Conservation (phyloP, 495 filamentous ascomycete species). For the Thermothielavioides terrestris region DNA sequence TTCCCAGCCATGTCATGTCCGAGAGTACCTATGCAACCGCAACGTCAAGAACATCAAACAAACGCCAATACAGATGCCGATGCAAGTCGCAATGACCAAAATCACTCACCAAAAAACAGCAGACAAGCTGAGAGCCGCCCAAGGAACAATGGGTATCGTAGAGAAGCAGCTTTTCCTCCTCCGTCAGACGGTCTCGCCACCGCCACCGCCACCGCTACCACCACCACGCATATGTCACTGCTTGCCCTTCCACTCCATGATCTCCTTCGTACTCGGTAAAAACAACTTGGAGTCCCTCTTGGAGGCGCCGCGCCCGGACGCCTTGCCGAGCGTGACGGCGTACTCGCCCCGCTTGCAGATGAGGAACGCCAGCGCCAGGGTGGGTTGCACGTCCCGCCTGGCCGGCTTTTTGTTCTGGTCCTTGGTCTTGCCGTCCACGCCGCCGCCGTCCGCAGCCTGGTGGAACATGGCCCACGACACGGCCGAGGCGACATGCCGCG, state of each 20-base stretch:
- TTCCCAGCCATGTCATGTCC: too few species aligned
- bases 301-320: background rate
- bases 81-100: too few species aligned
- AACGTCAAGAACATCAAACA: too few species aligned
- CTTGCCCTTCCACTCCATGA: constrained; percentile 26
- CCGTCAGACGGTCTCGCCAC: background rate
- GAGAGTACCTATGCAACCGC: too few species aligned
- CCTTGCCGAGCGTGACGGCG: background rate
- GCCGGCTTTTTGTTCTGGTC: background rate
- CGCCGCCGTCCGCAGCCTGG: background rate
- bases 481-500: constrained; percentile 16
- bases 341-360: constrained; percentile 26
- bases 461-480: constrained; percentile 25
- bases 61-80: too few species aligned
- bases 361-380: constrained; percentile 23
- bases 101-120: too few species aligned
- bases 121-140: too few species aligned
- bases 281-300: constrained; percentile 15
- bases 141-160: too few species aligned
- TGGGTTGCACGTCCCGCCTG: constrained; percentile 19
- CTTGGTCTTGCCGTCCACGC: background rate
- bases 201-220: background rate
- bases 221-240: too few species aligned
- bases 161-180: too few species aligned
- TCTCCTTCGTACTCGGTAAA: constrained; percentile 25